A percentile compares a stretch with the other conserved stretches of the same genome.
Evolutionary conservation across 495 filamentous ascomycete species (phyloP).

Genomic region (Glonium stellatum): DNA sequence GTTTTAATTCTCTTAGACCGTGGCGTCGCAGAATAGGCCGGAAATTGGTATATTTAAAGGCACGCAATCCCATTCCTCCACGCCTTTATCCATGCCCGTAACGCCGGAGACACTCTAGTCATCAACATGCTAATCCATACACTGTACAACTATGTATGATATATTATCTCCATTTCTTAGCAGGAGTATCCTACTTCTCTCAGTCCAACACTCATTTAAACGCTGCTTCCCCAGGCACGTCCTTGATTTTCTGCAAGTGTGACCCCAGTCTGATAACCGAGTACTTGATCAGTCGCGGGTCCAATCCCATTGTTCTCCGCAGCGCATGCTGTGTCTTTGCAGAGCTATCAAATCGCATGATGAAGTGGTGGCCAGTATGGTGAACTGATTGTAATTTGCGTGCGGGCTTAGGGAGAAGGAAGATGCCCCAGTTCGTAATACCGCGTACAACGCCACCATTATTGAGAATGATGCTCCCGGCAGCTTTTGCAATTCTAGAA

Average conservation of each 20-base stretch:
- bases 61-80: neutral
- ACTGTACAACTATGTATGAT: neutral
- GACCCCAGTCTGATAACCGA: slow-evolving; percentile 79
- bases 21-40: neutral
- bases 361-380: slow-evolving; percentile 85
- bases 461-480: slow-evolving; percentile 74
- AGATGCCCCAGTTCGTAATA: slow-evolving; percentile 88
- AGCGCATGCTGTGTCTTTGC: slow-evolving; percentile 64
- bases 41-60: neutral
- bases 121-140: neutral
- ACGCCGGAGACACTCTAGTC: neutral
- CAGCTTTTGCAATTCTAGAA: slow-evolving; percentile 74
- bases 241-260: slow-evolving; percentile 61
- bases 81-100: neutral
- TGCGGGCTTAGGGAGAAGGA: slow-evolving; percentile 65
- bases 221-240: slow-evolving; percentile 52
- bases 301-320: slow-evolving; percentile 67
- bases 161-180: neutral
- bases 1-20: neutral
- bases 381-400: slow-evolving; percentile 73
- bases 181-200: neutral
- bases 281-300: slow-evolving; percentile 85
- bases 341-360: slow-evolving; percentile 87
- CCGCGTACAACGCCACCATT: slow-evolving; percentile 87
- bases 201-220: slow-evolving; percentile 12